phyloP scores from a whole-genome alignment of 441 rosid genomes.

The Erodium texanum region DNA sequence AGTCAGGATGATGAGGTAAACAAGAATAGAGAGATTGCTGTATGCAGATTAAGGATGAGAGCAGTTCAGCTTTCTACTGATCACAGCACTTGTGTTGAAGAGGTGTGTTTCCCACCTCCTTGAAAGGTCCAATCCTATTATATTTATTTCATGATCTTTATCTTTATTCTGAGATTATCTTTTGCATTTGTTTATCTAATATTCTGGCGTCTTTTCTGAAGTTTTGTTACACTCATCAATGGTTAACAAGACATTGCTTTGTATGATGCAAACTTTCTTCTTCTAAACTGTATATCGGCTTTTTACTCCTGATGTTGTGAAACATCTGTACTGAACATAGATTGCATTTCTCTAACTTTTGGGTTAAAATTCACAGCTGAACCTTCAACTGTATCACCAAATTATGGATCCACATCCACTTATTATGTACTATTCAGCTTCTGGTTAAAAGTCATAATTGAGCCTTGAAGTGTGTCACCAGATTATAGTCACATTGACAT shows the following conservation, averaged over 20 bases:
- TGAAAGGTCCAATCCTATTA: conserved; percentile 12
- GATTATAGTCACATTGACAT: background rate
- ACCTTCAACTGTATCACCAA: background rate
- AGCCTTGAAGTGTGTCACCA: background rate
- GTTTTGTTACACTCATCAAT: background rate
- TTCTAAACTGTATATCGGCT: background rate
- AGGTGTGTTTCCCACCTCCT: conserved; percentile 38
- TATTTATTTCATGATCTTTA: conserved; percentile 7
- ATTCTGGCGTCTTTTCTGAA: background rate
- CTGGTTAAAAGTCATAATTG: background rate
- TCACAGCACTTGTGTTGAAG: conserved; percentile 78
- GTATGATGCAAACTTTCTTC: background rate
- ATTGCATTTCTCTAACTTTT: background rate
- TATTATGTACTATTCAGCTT: background rate
- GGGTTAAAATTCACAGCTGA: background rate
- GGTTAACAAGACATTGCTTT: background rate
- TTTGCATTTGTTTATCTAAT: background rate
- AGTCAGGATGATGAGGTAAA: conserved; percentile 60
- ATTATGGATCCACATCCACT: background rate
- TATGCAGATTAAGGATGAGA: conserved; percentile 82
- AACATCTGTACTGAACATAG: background rate
- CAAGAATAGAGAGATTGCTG: conserved; percentile 79
- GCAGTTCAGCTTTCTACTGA: conserved; percentile 93
- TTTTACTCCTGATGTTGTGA: background rate
- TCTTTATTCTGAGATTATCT: background rate